These are phyloP conservation scores for Leishmania braziliensis DNA, from an alignment of 208 protist genomes.

Conservation along the genomic window DNA sequence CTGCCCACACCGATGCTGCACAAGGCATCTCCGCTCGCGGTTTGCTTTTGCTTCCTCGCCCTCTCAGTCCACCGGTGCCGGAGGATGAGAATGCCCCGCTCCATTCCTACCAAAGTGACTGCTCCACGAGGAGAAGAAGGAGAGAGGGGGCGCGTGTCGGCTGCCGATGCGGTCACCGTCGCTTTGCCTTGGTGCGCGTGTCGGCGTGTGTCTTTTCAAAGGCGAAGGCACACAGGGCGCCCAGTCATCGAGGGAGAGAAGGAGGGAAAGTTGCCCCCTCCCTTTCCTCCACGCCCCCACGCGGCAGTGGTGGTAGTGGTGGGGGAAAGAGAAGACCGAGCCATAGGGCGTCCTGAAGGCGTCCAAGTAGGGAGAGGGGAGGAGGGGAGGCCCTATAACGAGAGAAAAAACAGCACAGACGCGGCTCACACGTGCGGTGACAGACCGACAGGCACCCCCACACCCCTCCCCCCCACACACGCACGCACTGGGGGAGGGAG, in stretches of 20 bases:
- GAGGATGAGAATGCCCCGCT: background rate
- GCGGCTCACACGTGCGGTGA: no score
- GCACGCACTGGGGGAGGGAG: background rate
- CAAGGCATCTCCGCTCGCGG: background rate
- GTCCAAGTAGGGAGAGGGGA: background rate
- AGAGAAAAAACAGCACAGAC: background rate
- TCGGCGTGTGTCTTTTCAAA: background rate
- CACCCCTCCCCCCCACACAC: background rate
- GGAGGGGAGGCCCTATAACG: background rate
- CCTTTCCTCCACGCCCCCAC: no score
- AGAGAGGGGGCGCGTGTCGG: no score
- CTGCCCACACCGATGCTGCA: background rate
- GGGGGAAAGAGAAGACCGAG: no score
- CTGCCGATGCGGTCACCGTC: background rate
- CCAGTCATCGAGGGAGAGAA: no score
- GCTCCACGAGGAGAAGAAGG: background rate
- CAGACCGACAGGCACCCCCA: background rate
- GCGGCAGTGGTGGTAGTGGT: background rate
- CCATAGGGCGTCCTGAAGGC: no score
- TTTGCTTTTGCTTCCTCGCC: background rate
- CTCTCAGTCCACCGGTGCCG: background rate
- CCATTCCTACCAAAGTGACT: background rate
- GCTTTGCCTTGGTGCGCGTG: background rate
- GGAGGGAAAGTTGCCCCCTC: background rate
- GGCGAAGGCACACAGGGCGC: background rate